Base-by-base conservation (phyloP, 257 asterid genomes). In the Solanum peruvianum region DNA sequence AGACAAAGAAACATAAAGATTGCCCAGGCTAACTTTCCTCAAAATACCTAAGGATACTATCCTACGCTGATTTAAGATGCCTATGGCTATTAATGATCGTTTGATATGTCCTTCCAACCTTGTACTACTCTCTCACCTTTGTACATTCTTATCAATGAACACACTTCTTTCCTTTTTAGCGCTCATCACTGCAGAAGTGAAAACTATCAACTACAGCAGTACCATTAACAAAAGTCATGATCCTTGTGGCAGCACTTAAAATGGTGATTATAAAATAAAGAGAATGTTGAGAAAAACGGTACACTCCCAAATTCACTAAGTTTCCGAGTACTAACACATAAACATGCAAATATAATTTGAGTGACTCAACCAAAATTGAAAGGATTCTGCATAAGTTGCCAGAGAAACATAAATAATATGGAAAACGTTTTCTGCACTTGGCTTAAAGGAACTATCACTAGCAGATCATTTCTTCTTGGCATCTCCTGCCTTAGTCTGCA, bases 401-500 rank as follows among this genome's bases (percentile, higher is more conserved):
- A 52, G 45, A 33, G 35, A 49, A 72, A 47, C 72, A 86, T 14
- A 33, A 72, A 72, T 23, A 23, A 33, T 41, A 23, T 2, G 70
- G 44, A 3, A 73, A 72, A 72, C 37, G 7, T 52, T 33, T 21
- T 31, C 52, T 41, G 12, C 27, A 52, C 29, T 9, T 60, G 33
- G 39, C 11, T 47, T 33, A 44, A 31, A 6, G 39, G 47, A 45
- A 31, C 73, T 49, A 14, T 72, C 70, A 47, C 87, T 6, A 21
- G 66, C 18, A 47, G 27, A 64, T 62, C 73, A 72, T 72, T 86
- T 86, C 73, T 62, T 56, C 90, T 88, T 89, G 73, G 91, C 91
- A 87, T 89, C 91, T 60, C 91, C 91, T 4, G 90, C 91, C 76
- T 89, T 89, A 1, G 91, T 89, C 91, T 89, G 91, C 85, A 81